A percentile compares a stretch with the other conserved stretches of the same genome.
These are phyloP conservation scores for Talaromyces marneffei DNA, from an alignment of 2,329 filamentous ascomycete genomes.

Conservation along the genomic window DNA sequence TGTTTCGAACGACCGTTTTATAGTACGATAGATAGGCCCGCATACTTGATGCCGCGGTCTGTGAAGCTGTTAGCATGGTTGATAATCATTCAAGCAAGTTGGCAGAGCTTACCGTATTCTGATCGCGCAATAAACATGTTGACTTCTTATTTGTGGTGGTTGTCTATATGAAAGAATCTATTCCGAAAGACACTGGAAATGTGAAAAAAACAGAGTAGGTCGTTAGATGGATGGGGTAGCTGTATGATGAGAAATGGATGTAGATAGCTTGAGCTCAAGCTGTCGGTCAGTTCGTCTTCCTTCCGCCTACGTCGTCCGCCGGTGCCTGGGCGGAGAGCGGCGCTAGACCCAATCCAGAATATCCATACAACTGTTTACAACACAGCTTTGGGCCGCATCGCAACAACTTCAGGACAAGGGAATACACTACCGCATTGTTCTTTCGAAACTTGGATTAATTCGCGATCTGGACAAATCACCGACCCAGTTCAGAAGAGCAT, in stretches of 20 bases:
- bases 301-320: not conserved
- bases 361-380: conserved; percentile 15
- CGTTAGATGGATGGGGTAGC: not conserved
- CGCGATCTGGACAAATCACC: not conserved
- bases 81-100: conserved; percentile 18
- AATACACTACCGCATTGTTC: not conserved
- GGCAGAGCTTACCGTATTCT: conserved; percentile 80
- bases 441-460: not conserved
- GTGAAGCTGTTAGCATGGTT: conserved; percentile 33
- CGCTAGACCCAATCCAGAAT: conserved; percentile 14
- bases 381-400: not conserved
- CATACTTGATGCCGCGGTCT: conserved; percentile 98
- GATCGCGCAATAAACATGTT: conserved; percentile 99
- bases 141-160: conserved; percentile 31
- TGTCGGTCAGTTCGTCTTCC: conserved; percentile 13
- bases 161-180: conserved; percentile 6
- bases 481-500: conserved; percentile 25
- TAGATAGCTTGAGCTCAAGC: conserved; percentile 11
- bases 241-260: not conserved
- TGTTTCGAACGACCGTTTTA: not conserved
- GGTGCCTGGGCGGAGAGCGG: conserved; percentile 13
- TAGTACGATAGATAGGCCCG: conserved; percentile 19
- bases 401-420: not conserved
- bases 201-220: no score
- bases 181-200: no score